Conservation (phyloP, 352 stramenopile species). For the Phytophthora europaea region DNA sequence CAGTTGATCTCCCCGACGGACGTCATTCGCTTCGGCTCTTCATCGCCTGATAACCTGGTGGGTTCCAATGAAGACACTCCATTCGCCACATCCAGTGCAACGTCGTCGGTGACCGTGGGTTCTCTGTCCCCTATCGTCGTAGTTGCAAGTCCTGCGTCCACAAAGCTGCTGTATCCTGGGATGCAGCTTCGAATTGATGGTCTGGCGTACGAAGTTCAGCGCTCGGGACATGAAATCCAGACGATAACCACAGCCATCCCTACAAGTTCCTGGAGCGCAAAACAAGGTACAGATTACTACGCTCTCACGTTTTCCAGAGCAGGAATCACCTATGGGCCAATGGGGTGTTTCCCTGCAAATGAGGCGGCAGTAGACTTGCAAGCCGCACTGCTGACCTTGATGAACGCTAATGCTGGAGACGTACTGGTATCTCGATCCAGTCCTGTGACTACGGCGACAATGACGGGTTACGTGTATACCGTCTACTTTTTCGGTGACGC, state of each 20-base stretch:
- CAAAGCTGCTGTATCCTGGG: conserved; percentile 72
- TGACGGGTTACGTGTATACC: conserved; percentile 88
- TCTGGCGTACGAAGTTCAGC: conserved; percentile 86
- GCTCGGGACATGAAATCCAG: conserved; percentile 94
- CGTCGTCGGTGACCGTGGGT: conserved; percentile 58
- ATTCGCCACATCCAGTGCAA: conserved; percentile 54
- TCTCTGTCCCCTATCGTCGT: conserved; percentile 60
- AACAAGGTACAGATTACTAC: conserved; percentile 34
- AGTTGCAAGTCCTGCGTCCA: conserved; percentile 38
- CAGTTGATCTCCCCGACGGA: conserved; percentile 75
- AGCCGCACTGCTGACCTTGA: conserved; percentile 36
- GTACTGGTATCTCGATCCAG: conserved; percentile 69
- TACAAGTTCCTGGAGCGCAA: conserved; percentile 31
- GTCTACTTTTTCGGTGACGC: conserved; percentile 93
- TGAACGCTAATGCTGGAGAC: conserved; percentile 29
- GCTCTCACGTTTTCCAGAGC: conserved; percentile 54
- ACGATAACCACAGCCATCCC: conserved; percentile 60
- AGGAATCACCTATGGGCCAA: conserved; percentile 39
- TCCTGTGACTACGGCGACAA: conserved; percentile 38
- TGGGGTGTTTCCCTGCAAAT: conserved; percentile 56
- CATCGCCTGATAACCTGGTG: conserved; percentile 45
- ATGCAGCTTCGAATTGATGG: conserved; percentile 92
- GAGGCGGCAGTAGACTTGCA: conserved; percentile 26
- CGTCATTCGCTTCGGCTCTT: conserved; percentile 70
- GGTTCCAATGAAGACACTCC: conserved; percentile 78